A percentile compares a stretch with the other conserved stretches of the same genome.
These are phyloP conservation scores for Tulasnella sp. DNA, from an alignment of 768 basidiomycete genomes.

Conservation along the genomic window DNA sequence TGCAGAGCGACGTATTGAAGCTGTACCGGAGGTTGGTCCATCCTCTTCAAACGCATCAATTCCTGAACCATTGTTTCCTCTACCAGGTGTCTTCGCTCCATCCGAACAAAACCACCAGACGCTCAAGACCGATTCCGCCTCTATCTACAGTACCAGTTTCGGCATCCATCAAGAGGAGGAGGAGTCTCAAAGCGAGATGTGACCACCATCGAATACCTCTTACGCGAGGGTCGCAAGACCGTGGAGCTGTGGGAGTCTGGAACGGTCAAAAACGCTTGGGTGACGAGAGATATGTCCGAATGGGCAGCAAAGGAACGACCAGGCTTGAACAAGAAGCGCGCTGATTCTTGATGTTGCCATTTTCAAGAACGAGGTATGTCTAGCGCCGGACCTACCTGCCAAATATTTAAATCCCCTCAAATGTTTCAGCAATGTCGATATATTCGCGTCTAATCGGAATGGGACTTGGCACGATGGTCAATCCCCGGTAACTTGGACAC, in stretches of 20 bases:
- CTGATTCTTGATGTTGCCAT: too few relatives aligned
- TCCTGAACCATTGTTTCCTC: neutral
- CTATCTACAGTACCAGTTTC: slow-evolving; percentile 61
- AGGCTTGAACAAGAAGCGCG: too few relatives aligned
- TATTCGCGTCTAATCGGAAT: too few relatives aligned
- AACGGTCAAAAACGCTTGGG: slow-evolving; percentile 62
- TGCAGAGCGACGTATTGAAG: slow-evolving; percentile 43
- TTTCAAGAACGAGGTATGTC: too few relatives aligned
- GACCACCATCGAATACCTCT: slow-evolving; percentile 59
- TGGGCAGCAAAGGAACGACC: slow-evolving; percentile 36
- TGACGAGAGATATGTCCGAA: slow-evolving; percentile 56
- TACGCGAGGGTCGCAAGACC: slow-evolving; percentile 58
- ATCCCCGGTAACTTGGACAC: too few relatives aligned
- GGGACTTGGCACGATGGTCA: too few relatives aligned
- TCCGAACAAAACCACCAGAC: slow-evolving; percentile 19
- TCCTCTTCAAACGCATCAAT: neutral
- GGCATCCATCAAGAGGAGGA: slow-evolving; percentile 39
- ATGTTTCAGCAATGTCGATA: too few relatives aligned
- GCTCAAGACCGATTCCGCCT: slow-evolving; percentile 57
- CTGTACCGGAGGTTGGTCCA: slow-evolving; percentile 43
- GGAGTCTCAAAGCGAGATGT: slow-evolving; percentile 56
- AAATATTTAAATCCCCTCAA: too few relatives aligned
- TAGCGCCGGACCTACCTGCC: too few relatives aligned
- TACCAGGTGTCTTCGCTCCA: neutral
- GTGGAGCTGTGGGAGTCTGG: slow-evolving; percentile 58